These are phyloP conservation scores for Apiospora marii DNA, from an alignment of 2,329 filamentous ascomycete species.

Conservation along the genomic window DNA sequence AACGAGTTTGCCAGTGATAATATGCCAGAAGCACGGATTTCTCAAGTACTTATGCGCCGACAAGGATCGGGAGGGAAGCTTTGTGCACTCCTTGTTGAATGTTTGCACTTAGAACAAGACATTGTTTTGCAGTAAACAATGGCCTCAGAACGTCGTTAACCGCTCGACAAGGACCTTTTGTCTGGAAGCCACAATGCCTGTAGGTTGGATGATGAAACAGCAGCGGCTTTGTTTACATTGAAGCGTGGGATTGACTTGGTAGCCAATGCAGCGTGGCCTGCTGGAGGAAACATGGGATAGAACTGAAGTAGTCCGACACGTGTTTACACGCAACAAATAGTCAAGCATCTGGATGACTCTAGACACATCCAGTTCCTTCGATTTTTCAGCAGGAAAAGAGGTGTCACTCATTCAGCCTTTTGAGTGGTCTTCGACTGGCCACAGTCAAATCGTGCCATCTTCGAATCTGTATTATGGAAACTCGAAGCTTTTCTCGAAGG, in stretches of 20 bases:
- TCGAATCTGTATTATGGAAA: not conserved
- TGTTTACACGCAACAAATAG: not conserved
- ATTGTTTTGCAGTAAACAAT: not conserved
- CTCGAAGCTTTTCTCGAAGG: not conserved
- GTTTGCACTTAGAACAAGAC: not conserved
- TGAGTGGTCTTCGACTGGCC: not conserved
- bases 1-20: no score
- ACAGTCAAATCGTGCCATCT: not conserved
- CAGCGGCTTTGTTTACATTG: no score
- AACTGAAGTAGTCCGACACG: not conserved
- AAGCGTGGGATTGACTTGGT: no score
- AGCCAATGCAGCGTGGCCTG: no score
- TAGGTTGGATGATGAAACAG: no score
- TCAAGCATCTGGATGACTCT: not conserved
- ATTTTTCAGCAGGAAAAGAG: accelerated
- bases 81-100: not conserved
- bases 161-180: not conserved
- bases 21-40: not conserved
- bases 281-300: no score
- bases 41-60: not conserved
- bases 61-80: not conserved
- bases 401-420: not conserved
- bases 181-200: not conserved
- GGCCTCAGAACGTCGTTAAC: no score
- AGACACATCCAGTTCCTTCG: not conserved